These are phyloP conservation scores for Fusarium armeniacum DNA, from an alignment of 2,329 filamentous ascomycete species.

Conservation along the genomic window DNA sequence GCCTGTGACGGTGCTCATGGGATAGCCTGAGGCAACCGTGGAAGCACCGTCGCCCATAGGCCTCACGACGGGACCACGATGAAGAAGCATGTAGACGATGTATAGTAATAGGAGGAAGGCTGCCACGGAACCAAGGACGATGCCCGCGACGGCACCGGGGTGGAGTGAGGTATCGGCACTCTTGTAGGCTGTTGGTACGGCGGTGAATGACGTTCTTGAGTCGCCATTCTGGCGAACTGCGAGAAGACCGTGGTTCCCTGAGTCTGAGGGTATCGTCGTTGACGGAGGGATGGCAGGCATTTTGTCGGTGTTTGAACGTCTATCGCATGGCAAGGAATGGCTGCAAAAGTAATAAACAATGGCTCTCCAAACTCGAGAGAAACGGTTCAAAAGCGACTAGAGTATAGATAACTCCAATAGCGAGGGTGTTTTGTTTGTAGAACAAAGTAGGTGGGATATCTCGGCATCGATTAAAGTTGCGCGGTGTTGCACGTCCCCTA, in stretches of 20 bases:
- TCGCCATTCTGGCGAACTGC: constrained; percentile 40
- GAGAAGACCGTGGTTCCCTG: constrained; percentile 35
- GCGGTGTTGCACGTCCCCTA: constrained; percentile 26
- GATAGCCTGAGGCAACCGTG: constrained; percentile 27
- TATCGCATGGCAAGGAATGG: constrained; percentile 20
- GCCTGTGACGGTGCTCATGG: constrained; percentile 44
- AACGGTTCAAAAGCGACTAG: neutral
- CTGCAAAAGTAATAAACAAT: neutral
- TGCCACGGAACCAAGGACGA: constrained; percentile 61
- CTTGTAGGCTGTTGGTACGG: constrained; percentile 57
- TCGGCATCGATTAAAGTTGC: constrained; percentile 25
- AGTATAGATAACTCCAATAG: neutral
- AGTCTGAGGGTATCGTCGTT: constrained; percentile 28
- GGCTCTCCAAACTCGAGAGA: neutral
- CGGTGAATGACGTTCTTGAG: constrained; percentile 45
- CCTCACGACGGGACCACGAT: constrained; percentile 57
- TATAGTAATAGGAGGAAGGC: constrained; percentile 68
- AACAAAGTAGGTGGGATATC: constrained; percentile 15
- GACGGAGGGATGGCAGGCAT: constrained; percentile 40
- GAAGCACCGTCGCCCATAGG: constrained; percentile 41
- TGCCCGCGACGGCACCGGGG: constrained; percentile 61
- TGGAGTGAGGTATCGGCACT: constrained; percentile 56
- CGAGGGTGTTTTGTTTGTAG: constrained; percentile 19
- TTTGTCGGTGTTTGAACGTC: neutral
- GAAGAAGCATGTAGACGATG: constrained; percentile 65